Evolutionary conservation across 2,329 filamentous ascomycete genomes (phyloP), one percentile per base, ranked within the genome.

Genomic region (Coniochaeta pulveracea): DNA sequence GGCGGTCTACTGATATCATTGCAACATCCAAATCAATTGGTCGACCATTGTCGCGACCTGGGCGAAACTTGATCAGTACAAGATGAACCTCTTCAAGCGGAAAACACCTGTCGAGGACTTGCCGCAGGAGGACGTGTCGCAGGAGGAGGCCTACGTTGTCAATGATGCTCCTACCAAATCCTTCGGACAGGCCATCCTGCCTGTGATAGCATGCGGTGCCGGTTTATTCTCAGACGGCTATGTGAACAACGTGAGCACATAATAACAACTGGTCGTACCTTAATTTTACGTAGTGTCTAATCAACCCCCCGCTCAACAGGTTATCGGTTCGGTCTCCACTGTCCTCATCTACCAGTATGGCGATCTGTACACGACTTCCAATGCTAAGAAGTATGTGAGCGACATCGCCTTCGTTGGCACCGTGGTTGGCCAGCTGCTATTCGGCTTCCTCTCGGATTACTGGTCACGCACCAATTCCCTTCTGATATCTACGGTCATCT

Each of bases 201-300:
- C 86, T 10, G 81, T 85, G 1, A 79, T 94, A 45, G 86, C 86
- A 26, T 93, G 85, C 49, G 88, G 88, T 42, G 83, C 86, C 33
- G 88, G 88, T 47, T 67, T 94, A 2, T 94, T 94, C 57, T 86
- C 80, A 16, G 88, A 94, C 55, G 88, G 88, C 11, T 94, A 94
- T 55, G 73, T 94, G 51, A 93, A 93, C 58, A 85, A 84, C 48
- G 83, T 85, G 59, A 46, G 60, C 27, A 14, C 28, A 27, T 34
- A 5, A 18, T 23, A 22, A 33, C 35, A n/a, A n/a, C n/a, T n/a
- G n/a, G n/a, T n/a, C n/a, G n/a, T n/a, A n/a, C n/a, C n/a, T n/a
- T n/a, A n/a, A n/a, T n/a, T n/a, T n/a, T n/a, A n/a, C n/a, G n/a
- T n/a, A n/a, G n/a, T n/a, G n/a, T n/a, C n/a, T n/a, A n/a, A n/a